Conservation (phyloP, 257 asterid genomes). For the Leptodermis oblonga region DNA sequence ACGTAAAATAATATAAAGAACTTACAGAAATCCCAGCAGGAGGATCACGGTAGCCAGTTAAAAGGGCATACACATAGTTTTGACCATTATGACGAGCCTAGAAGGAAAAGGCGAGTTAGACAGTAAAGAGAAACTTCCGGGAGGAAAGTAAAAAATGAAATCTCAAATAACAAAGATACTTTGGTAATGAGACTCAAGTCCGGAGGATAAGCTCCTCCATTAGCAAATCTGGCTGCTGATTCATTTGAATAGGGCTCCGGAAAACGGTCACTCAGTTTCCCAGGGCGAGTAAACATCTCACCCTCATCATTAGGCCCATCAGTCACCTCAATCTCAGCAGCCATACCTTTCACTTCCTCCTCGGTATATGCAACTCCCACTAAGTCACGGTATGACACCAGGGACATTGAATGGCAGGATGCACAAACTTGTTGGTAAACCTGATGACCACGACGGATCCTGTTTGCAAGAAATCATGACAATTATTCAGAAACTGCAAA, state of each 20-base stretch:
- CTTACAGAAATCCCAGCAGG: slow-evolving; percentile 80
- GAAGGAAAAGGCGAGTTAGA: slow-evolving; percentile 17
- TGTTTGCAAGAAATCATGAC: slow-evolving; percentile 14
- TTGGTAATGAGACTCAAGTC: slow-evolving; percentile 86
- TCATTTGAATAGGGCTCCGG: slow-evolving; percentile 87
- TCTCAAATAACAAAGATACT: slow-evolving; percentile 33
- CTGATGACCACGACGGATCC: slow-evolving; percentile 38
- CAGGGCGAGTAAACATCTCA: slow-evolving; percentile 90
- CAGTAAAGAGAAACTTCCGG: slow-evolving; percentile 1
- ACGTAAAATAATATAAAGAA: slow-evolving; percentile 11
- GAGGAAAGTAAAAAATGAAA: slow-evolving; percentile 3
- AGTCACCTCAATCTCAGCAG: slow-evolving; percentile 88
- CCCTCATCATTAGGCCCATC: slow-evolving; percentile 98
- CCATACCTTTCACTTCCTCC: slow-evolving; percentile 91
- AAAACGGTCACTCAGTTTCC: slow-evolving; percentile 82
- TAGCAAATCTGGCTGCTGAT: slow-evolving; percentile 88
- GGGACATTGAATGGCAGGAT: slow-evolving; percentile 83
- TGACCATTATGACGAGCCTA: slow-evolving; percentile 89
- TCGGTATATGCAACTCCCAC: slow-evolving; percentile 89
- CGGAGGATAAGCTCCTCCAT: slow-evolving; percentile 97
- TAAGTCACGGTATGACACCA: slow-evolving; percentile 73
- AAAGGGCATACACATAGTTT: slow-evolving; percentile 64
- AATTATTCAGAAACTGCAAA: not conserved
- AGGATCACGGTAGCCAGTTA: slow-evolving; percentile 76
- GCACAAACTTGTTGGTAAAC: slow-evolving; percentile 84